Evolutionary conservation across 768 basidiomycete genomes (phyloP).

Genomic region (Chalciporus pseudorubinellus): DNA sequence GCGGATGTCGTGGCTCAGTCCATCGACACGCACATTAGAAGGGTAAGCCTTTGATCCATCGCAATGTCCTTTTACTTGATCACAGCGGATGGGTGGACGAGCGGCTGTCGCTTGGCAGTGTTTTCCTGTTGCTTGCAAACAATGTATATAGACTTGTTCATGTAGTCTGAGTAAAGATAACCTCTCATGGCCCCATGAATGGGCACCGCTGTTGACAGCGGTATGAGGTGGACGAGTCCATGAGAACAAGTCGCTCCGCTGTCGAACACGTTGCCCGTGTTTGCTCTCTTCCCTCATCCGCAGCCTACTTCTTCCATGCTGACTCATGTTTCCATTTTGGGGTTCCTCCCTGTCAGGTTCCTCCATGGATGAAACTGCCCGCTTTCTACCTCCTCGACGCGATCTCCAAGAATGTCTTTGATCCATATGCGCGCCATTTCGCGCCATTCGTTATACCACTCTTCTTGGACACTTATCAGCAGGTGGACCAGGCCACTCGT

Average conservation of each 20-base stretch:
- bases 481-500: slow-evolving; percentile 80
- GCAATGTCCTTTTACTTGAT: slow-evolving; percentile 23
- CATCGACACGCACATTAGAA: slow-evolving; percentile 78
- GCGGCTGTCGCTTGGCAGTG: slow-evolving; percentile 21
- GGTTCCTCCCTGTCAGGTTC: slow-evolving; percentile 57
- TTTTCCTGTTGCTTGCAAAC: slow-evolving; percentile 29
- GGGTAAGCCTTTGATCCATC: slow-evolving; percentile 62
- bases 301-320: slow-evolving; percentile 49
- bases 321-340: slow-evolving; percentile 55
- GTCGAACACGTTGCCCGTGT: slow-evolving; percentile 31
- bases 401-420: slow-evolving; percentile 93
- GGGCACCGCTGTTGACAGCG: slow-evolving; percentile 36
- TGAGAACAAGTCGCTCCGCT: slow-evolving; percentile 32
- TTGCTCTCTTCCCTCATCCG: slow-evolving; percentile 24
- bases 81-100: slow-evolving; percentile 28
- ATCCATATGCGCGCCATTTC: slow-evolving; percentile 88
- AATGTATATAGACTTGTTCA: slow-evolving; percentile 47
- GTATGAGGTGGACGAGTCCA: slow-evolving; percentile 36
- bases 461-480: slow-evolving; percentile 84
- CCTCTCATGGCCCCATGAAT: slow-evolving; percentile 29
- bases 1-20: slow-evolving; percentile 79
- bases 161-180: slow-evolving; percentile 44
- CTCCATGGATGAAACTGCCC: slow-evolving; percentile 87
- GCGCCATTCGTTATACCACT: slow-evolving; percentile 76
- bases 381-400: slow-evolving; percentile 95